Base-by-base conservation (phyloP, 129 eudicot species). In the Lactuca sativa region DNA sequence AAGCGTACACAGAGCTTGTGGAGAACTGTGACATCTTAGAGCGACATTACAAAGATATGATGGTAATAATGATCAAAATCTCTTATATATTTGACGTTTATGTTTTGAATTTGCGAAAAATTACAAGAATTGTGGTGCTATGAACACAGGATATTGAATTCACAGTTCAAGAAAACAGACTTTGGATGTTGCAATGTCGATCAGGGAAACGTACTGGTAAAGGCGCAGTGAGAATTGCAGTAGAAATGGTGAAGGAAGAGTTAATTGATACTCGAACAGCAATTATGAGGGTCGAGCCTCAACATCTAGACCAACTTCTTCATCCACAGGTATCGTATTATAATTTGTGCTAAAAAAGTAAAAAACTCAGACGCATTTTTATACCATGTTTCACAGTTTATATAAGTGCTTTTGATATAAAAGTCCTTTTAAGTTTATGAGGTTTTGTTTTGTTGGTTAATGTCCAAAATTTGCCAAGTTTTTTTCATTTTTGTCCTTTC, bases 151-250 rank as follows among this genome's bases (percentile, higher is more conserved):
- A 95, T 82, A 90, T 95, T 71, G 99, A 95, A 63, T 95, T 95
- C 86, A 95, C 99, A 17, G 99, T 95, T 67, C 99, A 95, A 85
- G 99, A 95, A 78, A 87, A 86, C 33, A 83, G 95, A 80, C 89
- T 95, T 18, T 95, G 97, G 97, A 95, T 95, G 99, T 59, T 95
- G 77, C 99, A 95, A 81, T 95, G 99, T 56, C 87, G 99, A 67
- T 4, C 91, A 7, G 99, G 99, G 52, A 90, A 95, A 67, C 92
- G 99, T 57, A 95, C 99, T 3, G 99, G 99, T 9, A 82, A 85
- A 83, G 97, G 93, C 48, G 99, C 99, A 8, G 91, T 95, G 44
- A 95, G 77, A 75, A 90, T 95, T 53, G 97, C 97, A 0, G 97
- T 90, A 13, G 99, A 95, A 34, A 83, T 95, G 99, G 99, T 87